Evolutionary conservation across 306 rosid species (phyloP).

Genomic region (Citrullus amarus): DNA sequence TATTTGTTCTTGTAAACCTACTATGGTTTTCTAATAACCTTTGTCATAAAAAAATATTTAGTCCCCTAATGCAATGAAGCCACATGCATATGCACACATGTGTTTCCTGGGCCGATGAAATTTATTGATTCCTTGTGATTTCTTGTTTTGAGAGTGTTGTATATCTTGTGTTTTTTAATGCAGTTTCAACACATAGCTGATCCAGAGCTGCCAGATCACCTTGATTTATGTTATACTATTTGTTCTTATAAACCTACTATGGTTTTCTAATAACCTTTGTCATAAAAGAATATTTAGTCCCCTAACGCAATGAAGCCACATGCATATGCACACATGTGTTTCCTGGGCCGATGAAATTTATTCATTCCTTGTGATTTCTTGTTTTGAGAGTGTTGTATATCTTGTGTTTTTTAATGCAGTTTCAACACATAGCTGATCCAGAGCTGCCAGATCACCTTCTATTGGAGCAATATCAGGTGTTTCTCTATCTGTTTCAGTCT

Average conservation of each 20-base stretch:
- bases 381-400: slow-evolving; percentile 14
- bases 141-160: slow-evolving; percentile 13
- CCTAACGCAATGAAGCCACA: neutral
- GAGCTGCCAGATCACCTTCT: slow-evolving; percentile 97
- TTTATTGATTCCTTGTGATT: neutral
- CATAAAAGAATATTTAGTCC: neutral
- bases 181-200: too few species aligned
- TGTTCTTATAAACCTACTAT: neutral
- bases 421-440: slow-evolving; percentile 63
- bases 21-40: neutral
- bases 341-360: neutral
- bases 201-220: too few species aligned
- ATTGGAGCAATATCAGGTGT: slow-evolving; percentile 92
- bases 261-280: neutral
- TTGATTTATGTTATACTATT: neutral
- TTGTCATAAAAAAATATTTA: neutral
- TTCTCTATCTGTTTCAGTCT: neutral
- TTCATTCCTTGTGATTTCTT: neutral
- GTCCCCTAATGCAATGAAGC: neutral
- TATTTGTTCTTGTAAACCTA: neutral
- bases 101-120: neutral
- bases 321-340: neutral
- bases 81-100: neutral
- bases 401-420: slow-evolving; percentile 45
- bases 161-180: slow-evolving; percentile 7